phyloP scores from a whole-genome alignment of 2,329 filamentous ascomycete species.

The Pleoardoris graminearum region DNA sequence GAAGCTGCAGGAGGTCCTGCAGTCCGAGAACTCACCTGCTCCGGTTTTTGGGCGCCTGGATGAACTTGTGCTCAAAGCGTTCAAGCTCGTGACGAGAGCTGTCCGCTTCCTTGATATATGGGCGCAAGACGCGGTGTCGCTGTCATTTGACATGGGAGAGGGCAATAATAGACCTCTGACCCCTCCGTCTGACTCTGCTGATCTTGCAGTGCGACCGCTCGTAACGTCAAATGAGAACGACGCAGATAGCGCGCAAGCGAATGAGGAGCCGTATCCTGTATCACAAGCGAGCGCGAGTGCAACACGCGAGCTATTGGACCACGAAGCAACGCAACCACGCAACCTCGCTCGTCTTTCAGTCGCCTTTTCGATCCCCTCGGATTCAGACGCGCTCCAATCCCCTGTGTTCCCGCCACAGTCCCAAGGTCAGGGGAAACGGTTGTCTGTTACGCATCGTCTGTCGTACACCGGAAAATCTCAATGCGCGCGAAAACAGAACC shows the following conservation, averaged over 20 bases:
- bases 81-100: constrained; percentile 89
- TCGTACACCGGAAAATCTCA: constrained; percentile 73
- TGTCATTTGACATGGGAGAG: constrained; percentile 47
- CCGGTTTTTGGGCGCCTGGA: constrained; percentile 76
- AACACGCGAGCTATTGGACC: constrained; percentile 33
- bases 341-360: constrained; percentile 38
- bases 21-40: constrained; percentile 39
- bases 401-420: constrained; percentile 30
- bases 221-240: constrained; percentile 27
- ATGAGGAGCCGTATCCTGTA: constrained; percentile 39
- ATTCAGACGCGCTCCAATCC: constrained; percentile 38
- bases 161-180: constrained; percentile 42
- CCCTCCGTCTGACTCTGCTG: constrained; percentile 43
- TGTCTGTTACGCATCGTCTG: constrained; percentile 69
- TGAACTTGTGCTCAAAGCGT: constrained; percentile 90
- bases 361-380: constrained; percentile 46
- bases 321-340: constrained; percentile 35
- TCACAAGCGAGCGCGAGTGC: constrained; percentile 41
- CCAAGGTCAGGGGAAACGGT: constrained; percentile 48
- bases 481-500: constrained; percentile 65
- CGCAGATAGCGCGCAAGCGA: constrained; percentile 49
- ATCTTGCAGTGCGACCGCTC: constrained; percentile 35
- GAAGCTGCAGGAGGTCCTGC: constrained; percentile 73
- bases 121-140: constrained; percentile 61
- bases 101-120: constrained; percentile 88